Conservation (phyloP, 345 rosid species). For the Eucalyptus shirleyi region DNA sequence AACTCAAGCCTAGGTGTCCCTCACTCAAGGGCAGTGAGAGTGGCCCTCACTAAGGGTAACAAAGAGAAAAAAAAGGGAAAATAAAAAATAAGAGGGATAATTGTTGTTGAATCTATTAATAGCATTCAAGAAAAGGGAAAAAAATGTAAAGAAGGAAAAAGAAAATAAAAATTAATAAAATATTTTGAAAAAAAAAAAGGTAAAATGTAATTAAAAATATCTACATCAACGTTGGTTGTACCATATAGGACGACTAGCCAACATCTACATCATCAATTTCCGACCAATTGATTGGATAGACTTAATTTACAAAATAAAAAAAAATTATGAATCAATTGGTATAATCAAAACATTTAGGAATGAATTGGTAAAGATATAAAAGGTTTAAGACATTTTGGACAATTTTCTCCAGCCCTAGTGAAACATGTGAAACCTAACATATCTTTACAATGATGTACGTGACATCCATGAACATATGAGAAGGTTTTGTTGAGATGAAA, state of each 20-base stretch:
- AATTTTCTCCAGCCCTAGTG: fast-evolving
- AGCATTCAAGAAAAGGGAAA: too few species aligned
- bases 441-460: not conserved
- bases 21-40: fast-evolving
- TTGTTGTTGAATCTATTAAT: too few species aligned
- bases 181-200: too few species aligned
- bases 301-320: too few species aligned
- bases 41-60: not conserved
- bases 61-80: too few species aligned
- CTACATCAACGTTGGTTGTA: fast-evolving
- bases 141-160: too few species aligned
- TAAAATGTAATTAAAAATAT: too few species aligned
- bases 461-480: not conserved
- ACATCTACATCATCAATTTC: fast-evolving
- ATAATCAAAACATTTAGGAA: fast-evolving
- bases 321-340: fast-evolving
- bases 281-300: fast-evolving
- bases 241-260: fast-evolving
- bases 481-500: not conserved
- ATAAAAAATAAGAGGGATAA: too few species aligned
- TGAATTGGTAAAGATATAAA: not conserved
- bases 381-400: fast-evolving
- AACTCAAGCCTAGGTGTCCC: too few species aligned
- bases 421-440: not conserved
- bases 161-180: too few species aligned